phyloP scores from a whole-genome alignment of 352 stramenopile species.

The Phytopythium aichiense region DNA sequence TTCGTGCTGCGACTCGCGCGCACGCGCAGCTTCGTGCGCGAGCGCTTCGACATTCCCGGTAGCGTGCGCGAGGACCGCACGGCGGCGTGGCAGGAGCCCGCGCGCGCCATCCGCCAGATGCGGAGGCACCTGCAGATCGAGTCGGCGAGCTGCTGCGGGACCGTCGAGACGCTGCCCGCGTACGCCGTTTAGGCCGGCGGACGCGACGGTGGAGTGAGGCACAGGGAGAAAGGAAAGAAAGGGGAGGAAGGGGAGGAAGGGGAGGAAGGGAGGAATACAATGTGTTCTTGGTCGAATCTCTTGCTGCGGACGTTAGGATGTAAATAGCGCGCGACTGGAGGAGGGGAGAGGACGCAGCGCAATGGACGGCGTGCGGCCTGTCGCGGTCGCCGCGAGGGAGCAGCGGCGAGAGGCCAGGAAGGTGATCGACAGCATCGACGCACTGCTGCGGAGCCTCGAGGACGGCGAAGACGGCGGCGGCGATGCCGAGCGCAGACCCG shows the following conservation, averaged over 20 bases:
- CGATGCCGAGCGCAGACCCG: neutral
- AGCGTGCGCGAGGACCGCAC: conserved; percentile 26
- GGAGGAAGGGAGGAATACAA: neutral
- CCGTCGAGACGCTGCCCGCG: conserved; percentile 22
- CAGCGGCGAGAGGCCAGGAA: conserved; percentile 19
- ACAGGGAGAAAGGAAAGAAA: too few relatives aligned
- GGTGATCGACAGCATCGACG: conserved; percentile 23
- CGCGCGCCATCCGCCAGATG: conserved; percentile 31
- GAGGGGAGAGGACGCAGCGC: neutral
- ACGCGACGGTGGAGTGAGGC: too few relatives aligned
- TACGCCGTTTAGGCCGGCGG: conserved; percentile 19
- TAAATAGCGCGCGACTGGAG: neutral
- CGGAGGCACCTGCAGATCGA: conserved; percentile 32
- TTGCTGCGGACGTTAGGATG: neutral
- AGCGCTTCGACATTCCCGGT: conserved; percentile 32
- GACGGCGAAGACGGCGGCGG: neutral
- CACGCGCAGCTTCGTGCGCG: conserved; percentile 14
- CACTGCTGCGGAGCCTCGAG: conserved; percentile 9
- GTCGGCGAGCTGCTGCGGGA: conserved; percentile 5
- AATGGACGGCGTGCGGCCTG: conserved; percentile 17
- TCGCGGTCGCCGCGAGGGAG: conserved; percentile 15
- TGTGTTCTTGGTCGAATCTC: too few relatives aligned
- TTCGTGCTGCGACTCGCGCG: conserved; percentile 22
- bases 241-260: neutral
- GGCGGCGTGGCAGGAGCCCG: conserved; percentile 28